phyloP scores from a whole-genome alignment of 352 stramenopile species.

The Thalassiosira mediterranea region DNA sequence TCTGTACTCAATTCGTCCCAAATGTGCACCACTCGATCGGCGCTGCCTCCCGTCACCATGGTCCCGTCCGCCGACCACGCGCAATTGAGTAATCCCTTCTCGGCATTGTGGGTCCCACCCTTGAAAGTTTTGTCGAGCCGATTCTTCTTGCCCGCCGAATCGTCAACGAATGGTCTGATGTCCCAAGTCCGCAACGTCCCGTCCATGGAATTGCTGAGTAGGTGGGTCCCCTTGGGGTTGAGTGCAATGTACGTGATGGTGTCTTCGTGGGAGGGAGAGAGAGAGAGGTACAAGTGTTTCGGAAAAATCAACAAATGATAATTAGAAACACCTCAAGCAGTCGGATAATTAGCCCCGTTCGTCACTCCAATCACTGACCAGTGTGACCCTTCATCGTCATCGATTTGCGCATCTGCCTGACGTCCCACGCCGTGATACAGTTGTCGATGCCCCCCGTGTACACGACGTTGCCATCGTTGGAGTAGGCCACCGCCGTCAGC shows the following conservation, averaged over 20 bases:
- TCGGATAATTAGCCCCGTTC: too few species aligned
- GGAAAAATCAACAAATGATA: neutral
- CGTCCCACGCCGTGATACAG: slow-evolving; percentile 92
- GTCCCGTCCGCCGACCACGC: slow-evolving; percentile 85
- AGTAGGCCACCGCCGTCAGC: slow-evolving; percentile 86
- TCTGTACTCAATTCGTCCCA: slow-evolving; percentile 91
- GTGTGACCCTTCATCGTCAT: slow-evolving; percentile 87
- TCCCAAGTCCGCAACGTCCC: slow-evolving; percentile 91
- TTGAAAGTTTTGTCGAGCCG: slow-evolving; percentile 81
- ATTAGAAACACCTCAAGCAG: too few species aligned
- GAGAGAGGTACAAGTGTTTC: too few species aligned
- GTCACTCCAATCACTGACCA: slow-evolving; percentile 37
- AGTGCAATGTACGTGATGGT: slow-evolving; percentile 93
- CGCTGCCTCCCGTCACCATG: slow-evolving; percentile 88
- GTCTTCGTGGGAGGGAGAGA: slow-evolving; percentile 64
- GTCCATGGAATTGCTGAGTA: slow-evolving; percentile 96
- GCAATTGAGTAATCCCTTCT: slow-evolving; percentile 92
- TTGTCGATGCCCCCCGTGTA: slow-evolving; percentile 93
- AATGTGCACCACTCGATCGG: slow-evolving; percentile 92
- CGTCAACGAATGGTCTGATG: slow-evolving; percentile 87
- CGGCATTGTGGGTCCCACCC: slow-evolving; percentile 91
- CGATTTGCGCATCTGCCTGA: slow-evolving; percentile 87
- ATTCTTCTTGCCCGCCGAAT: slow-evolving; percentile 43
- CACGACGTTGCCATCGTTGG: slow-evolving; percentile 87
- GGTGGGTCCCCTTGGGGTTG: slow-evolving; percentile 90